Percentiles rank a stretch among this genome's conserved stretches.
Conservation (phyloP, 768 basidiomycete species). For the Tylopilus plumbeoviolaceoides region DNA sequence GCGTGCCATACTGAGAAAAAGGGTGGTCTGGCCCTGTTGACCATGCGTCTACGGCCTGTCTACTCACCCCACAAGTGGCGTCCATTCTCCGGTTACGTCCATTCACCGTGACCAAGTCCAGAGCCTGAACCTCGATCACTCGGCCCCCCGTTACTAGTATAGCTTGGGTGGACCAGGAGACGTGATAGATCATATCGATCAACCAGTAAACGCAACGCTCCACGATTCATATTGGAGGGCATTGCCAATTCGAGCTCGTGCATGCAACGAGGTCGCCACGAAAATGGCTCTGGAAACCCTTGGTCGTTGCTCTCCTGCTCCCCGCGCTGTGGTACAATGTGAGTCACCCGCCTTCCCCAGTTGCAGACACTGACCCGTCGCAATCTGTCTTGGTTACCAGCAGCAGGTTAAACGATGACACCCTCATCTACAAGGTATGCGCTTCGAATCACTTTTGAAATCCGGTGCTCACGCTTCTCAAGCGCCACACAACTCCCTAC, state of each 20-base stretch:
- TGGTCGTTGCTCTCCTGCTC: slow-evolving; percentile 1
- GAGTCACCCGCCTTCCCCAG: not conserved
- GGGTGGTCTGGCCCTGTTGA: not conserved
- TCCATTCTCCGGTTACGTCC: too few species aligned
- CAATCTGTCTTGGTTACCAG: not conserved
- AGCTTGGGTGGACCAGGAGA: not conserved
- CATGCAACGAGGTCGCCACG: slow-evolving; percentile 20
- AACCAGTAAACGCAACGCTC: not conserved
- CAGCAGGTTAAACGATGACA: slow-evolving; percentile 6
- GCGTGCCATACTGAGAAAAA: not conserved
- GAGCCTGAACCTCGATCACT: slow-evolving; percentile 1
- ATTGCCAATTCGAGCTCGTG: slow-evolving; percentile 2
- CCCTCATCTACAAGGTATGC: slow-evolving; percentile 5
- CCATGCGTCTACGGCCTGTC: not conserved
- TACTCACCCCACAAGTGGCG: too few species aligned
- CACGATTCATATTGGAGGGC: not conserved
- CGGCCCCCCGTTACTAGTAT: slow-evolving; percentile 1
- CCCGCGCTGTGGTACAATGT: slow-evolving; percentile 2
- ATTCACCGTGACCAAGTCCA: not conserved
- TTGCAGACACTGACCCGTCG: not conserved
- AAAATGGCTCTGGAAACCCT: slow-evolving; percentile 9
- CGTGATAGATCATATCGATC: slow-evolving; percentile 21
- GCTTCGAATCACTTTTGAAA: not conserved
- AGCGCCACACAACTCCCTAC: slow-evolving; percentile 8
- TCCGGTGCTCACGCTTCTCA: slow-evolving; percentile 6